Evolutionary conservation across 176 grass and related monocot species (phyloP), one percentile per base, ranked within the genome.

Genomic region (Ampelocalamus luodianensis): DNA sequence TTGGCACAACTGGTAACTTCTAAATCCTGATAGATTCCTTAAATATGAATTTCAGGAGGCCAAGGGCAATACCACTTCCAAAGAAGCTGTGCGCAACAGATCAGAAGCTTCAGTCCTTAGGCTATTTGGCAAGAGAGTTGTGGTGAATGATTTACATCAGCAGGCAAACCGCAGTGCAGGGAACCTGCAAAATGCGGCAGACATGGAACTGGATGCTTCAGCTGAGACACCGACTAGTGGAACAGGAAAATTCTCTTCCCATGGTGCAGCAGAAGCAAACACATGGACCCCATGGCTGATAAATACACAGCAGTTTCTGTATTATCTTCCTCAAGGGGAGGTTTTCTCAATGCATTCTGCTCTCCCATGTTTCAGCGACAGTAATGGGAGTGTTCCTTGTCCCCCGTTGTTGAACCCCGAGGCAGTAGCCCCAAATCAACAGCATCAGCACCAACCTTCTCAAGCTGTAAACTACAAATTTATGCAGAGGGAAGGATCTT

Each of bases 91-190:
- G 5, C 89, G 84, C 59, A 63, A 53, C 32, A 67, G 77, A 65
- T 83, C 85, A 29, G 76, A 85, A 54, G 72, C 70, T 82, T 74
- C 81, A 23, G 68, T 40, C 23, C 48, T 99, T n/a, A 92, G 85
- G 89, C 88, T 96, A 8, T 99, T 99, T 54, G 93, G 93, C 27
- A 84, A 91, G 84, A 92, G 81, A 36, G 80, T 99, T 86, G n/a
- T 58, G 6, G 44, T 89, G 54, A 88, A 55, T 61, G 29, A 82
- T 83, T 43, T 78, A 12, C 66, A 76, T 59, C 32, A 77, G 44
- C 42, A 80, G 63, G 14, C 40, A 67, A 36, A 4, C 16, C 38
- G 13, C 6, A 7, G 48, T 8, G 46, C 15, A 1, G 13, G 26
- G 0, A 72, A 15, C 50, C n/a, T 65, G 24, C 79, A 85, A 74